Percentiles rank a stretch among this genome's conserved stretches.
phyloP scores from a whole-genome alignment of 768 basidiomycete species.

The Coprinopsis sp. region DNA sequence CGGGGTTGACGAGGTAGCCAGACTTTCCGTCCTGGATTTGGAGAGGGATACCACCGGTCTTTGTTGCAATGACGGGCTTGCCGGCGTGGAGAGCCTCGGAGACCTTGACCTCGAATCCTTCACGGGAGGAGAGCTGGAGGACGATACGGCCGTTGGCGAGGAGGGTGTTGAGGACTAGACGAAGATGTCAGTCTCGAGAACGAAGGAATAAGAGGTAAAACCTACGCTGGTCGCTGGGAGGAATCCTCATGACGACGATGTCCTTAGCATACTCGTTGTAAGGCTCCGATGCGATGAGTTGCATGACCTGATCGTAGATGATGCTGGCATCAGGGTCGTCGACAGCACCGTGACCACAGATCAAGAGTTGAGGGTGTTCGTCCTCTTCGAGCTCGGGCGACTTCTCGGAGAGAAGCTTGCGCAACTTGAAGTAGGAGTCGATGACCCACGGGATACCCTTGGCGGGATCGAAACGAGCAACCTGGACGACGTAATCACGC shows the following conservation, averaged over 20 bases:
- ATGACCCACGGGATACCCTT: constrained; percentile 72
- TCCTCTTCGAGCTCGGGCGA: constrained; percentile 39
- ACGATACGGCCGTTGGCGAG: constrained; percentile 88
- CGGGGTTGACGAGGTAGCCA: constrained; percentile 76
- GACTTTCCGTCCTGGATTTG: constrained; percentile 86
- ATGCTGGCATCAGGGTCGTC: constrained; percentile 94
- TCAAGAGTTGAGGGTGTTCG: constrained; percentile 67
- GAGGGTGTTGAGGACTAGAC: constrained; percentile 74
- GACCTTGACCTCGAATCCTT: constrained; percentile 97
- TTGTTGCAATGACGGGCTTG: constrained; percentile 78
- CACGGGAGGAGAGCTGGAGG: constrained; percentile 86
- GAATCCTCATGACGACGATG: constrained; percentile 74
- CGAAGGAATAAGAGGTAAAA: constrained; percentile 33
- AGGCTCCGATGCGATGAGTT: constrained; percentile 47
- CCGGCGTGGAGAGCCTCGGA: constrained; percentile 92
- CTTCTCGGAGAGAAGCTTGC: constrained; percentile 51
- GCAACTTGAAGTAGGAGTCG: constrained; percentile 84
- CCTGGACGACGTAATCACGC: constrained; percentile 83
- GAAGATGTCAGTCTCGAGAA: constrained; percentile 1
- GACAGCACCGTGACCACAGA: constrained; percentile 90
- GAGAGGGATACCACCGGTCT: constrained; percentile 91
- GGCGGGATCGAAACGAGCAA: constrained; percentile 92
- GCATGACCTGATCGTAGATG: constrained; percentile 78
- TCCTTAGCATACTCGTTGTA: constrained; percentile 55
- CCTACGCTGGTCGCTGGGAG: constrained; percentile 81